phyloP scores from a whole-genome alignment of 2,329 filamentous ascomycete species.

The Knufia petricola region DNA sequence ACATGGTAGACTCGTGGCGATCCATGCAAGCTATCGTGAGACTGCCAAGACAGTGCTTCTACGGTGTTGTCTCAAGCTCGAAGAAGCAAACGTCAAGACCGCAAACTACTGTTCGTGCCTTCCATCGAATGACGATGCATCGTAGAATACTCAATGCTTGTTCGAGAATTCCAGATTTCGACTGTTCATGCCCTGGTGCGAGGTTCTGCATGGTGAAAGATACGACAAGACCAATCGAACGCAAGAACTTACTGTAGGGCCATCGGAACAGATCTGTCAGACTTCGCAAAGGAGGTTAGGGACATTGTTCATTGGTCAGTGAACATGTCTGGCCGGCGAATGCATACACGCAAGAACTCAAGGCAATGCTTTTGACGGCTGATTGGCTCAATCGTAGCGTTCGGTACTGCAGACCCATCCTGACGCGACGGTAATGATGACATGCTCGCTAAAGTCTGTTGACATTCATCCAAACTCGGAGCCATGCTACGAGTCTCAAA shows the following conservation, averaged over 20 bases:
- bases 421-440: background rate
- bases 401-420: background rate
- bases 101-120: background rate
- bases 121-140: background rate
- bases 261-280: background rate
- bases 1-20: background rate
- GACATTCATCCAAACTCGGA: too few species aligned
- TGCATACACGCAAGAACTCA: background rate
- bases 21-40: constrained; percentile 5
- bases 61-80: too few species aligned
- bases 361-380: background rate
- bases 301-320: background rate
- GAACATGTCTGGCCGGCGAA: background rate
- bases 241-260: background rate
- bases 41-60: too few species aligned
- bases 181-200: background rate
- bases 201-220: background rate
- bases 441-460: too few species aligned
- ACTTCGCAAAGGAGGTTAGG: background rate
- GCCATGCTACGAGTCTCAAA: too few species aligned
- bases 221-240: constrained; percentile 3
- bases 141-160: background rate
- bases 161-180: constrained; percentile 7
- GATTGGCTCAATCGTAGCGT: background rate
- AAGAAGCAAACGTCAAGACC: too few species aligned